Base-by-base conservation (phyloP, 2,329 filamentous ascomycete genomes). In the Pseudocercospora eumusae region DNA sequence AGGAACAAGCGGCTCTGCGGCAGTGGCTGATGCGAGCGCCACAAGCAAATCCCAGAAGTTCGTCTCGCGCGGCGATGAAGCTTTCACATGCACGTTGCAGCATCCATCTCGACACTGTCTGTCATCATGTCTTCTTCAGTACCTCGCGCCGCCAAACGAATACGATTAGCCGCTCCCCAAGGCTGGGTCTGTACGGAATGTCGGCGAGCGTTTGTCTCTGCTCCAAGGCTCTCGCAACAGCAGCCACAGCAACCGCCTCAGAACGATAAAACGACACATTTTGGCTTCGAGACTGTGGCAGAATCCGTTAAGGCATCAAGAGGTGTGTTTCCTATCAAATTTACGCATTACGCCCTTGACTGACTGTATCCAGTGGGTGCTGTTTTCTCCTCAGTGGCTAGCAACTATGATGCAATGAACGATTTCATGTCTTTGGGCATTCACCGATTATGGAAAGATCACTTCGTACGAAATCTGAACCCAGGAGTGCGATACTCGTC, bases 351-450 rank as follows among this genome's bases (percentile, higher is more conserved):
- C 1, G 15, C 1, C 8, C 5, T 18, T 15, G 45, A 42, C 68
- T 68, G 31, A 71, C 54, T 23, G 15, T 10, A 2, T 40, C 13
- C 80, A 83, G 93, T 97, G 44, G 90, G 90, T 63, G 87, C 86
- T 45, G 95, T 99, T 62, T 99, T 99, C 81, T 93, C 91, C 77
- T 97, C 90, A 68, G 95, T 99, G 44, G 95, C 95, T 69, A 88
- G 91, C 66, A 92, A 90, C 18, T 99, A 99, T 79, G 95, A 99
- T 78, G 89, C 88, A 65, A 99, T 99, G 95, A 99, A 99, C 80
- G 95, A 99, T 77, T 84, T 98, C 69, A 99, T 99, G 95, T 98
- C 95, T 7, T 86, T 99, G 53, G 95, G 95, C 59, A 93, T 96
- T 79, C 95, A 99, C 77, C 90, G 95, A 47, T 81, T 99, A 40